Percentiles rank a stretch among this genome's conserved stretches.
Evolutionary conservation across 148 eudicot species (phyloP).

Genomic region (Diospyros kaki): DNA sequence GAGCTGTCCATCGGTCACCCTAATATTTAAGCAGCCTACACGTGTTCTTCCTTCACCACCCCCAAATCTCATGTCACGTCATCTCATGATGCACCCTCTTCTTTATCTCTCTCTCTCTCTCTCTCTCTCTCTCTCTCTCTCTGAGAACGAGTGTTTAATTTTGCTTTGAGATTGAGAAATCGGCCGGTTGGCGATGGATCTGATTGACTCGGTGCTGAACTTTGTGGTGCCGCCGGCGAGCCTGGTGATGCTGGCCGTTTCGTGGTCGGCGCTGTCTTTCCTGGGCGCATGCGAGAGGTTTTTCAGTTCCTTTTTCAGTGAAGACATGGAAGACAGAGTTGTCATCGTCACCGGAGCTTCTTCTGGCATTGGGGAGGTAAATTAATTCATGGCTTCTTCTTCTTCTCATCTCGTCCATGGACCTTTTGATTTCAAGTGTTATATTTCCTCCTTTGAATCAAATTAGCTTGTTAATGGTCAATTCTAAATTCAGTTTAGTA

Average conservation of each 20-base stretch:
- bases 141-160: background rate
- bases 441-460: too few relatives aligned
- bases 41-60: too few relatives aligned
- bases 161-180: background rate
- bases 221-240: constrained; percentile 87
- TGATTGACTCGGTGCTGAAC: constrained; percentile 51
- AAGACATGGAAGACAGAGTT: constrained; percentile 64
- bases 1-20: too few relatives aligned
- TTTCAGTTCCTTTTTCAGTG: constrained; percentile 35
- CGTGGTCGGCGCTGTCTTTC: constrained; percentile 83
- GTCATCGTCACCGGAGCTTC: constrained; percentile 92
- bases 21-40: too few relatives aligned
- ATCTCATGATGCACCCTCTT: background rate
- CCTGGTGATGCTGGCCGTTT: constrained; percentile 67
- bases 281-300: constrained; percentile 67
- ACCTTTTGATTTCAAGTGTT: too few relatives aligned
- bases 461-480: too few relatives aligned
- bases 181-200: constrained; percentile 33
- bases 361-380: constrained; percentile 85
- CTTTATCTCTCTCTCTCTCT: background rate
- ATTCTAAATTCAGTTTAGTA: too few relatives aligned
- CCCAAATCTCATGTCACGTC: too few relatives aligned
- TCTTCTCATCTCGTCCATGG: background rate
- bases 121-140: background rate
- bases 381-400: background rate